Evolutionary conservation across 768 basidiomycete genomes (phyloP).

Genomic region (Leccinellum albellum): DNA sequence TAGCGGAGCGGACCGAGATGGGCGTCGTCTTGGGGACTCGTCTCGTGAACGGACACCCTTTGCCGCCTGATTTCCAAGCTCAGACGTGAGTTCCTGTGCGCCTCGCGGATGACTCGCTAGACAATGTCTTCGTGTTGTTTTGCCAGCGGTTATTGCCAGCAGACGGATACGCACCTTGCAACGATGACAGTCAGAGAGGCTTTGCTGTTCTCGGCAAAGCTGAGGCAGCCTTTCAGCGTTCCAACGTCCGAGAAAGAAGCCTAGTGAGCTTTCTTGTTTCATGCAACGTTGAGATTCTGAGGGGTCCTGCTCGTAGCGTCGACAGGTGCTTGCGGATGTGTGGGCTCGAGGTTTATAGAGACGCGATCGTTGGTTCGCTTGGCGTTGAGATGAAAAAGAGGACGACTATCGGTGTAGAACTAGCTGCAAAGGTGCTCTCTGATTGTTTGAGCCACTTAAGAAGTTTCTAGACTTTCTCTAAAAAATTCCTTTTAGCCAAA

Average conservation of each 20-base stretch:
- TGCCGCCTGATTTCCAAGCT: conserved; percentile 49
- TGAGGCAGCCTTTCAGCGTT: conserved; percentile 70
- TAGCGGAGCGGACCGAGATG: conserved; percentile 36
- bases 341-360: conserved; percentile 60
- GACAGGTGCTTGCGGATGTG: conserved; percentile 57
- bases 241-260: conserved; percentile 69
- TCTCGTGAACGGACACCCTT: conserved; percentile 42
- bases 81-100: conserved; percentile 41
- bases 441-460: background rate
- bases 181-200: conserved; percentile 79
- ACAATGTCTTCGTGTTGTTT: background rate
- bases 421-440: conserved; percentile 62
- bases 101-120: too few relatives aligned
- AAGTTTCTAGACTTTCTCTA: background rate
- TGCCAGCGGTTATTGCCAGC: conserved; percentile 77
- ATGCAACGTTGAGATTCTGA: background rate
- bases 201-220: conserved; percentile 69
- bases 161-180: conserved; percentile 76
- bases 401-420: conserved; percentile 82
- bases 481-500: conserved; percentile 46
- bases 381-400: conserved; percentile 75
- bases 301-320: conserved; percentile 36
- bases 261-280: conserved; percentile 48
- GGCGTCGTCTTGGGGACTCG: conserved; percentile 41
- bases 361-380: conserved; percentile 65